Evolutionary conservation across 352 stramenopile genomes (phyloP).

Genomic region (Pilasporangium apinafurcum): DNA sequence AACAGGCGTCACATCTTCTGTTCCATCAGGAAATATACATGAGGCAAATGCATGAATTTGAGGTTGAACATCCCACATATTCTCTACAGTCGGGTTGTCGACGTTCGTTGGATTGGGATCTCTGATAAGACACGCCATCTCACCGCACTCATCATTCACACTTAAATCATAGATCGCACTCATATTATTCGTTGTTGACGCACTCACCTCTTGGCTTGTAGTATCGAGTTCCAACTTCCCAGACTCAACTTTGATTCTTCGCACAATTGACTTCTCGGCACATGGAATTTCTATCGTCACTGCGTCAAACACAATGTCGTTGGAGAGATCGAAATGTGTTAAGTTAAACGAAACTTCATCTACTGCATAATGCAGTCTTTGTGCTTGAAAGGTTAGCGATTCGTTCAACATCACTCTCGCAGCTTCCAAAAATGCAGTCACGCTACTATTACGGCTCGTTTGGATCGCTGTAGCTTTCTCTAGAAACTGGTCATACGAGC

Average conservation of each 20-base stretch:
- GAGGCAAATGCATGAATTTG: slow-evolving; percentile 34
- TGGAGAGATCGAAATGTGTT: slow-evolving; percentile 16
- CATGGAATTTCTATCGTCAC: slow-evolving; percentile 37
- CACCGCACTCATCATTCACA: slow-evolving; percentile 11
- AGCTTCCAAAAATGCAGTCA: slow-evolving; percentile 4
- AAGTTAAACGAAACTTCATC: slow-evolving; percentile 16
- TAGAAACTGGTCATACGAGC: slow-evolving; percentile 10
- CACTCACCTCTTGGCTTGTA: slow-evolving; percentile 1
- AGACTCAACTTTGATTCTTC: slow-evolving; percentile 6
- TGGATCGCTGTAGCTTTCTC: background rate
- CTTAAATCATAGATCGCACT: slow-evolving; percentile 8
- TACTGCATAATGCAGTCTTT: slow-evolving; percentile 6
- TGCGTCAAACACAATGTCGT: slow-evolving; percentile 23
- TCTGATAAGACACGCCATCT: slow-evolving; percentile 21
- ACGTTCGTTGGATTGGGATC: slow-evolving; percentile 6
- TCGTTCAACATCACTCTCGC: slow-evolving; percentile 7
- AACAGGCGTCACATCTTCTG: slow-evolving; percentile 18
- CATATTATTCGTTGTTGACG: background rate
- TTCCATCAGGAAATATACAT: slow-evolving; percentile 17
- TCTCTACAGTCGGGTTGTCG: slow-evolving; percentile 8
- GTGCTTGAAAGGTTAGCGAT: slow-evolving; percentile 2
- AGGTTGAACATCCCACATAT: slow-evolving; percentile 13
- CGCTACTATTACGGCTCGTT: background rate
- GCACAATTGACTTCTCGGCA: slow-evolving; percentile 8
- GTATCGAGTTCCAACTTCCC: slow-evolving; percentile 1